Evolutionary conservation across 1,139 yeast species (phyloP), one percentile per base, ranked within the genome.

Genomic region (Blastobotrys buckinghamii): DNA sequence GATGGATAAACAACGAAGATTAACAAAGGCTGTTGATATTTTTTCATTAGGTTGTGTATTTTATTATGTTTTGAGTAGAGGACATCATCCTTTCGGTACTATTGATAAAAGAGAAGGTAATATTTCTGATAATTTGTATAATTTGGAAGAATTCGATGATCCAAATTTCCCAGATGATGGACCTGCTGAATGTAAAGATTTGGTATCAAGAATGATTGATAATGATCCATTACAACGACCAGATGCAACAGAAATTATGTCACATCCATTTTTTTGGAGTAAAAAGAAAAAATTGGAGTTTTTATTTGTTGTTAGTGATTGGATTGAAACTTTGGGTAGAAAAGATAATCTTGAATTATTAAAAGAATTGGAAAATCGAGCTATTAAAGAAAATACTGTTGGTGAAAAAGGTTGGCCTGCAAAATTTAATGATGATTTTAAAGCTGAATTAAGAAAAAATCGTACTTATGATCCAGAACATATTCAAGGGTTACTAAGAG

Each of bases 1-100:
- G 52, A 77, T 72, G 56, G 60, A 68, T 10, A 58, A 73, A 34
- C 72, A 73, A 49, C 77, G 84, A 55, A 73, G 96, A 48, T 73
- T 92, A 42, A 92, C 97, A 0, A 79, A 92, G 55, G 92, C 96
- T 0, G 87, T 94, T 53, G 99, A 92, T 66, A 85, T 92, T 5
- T 92, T 94, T 62, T 86, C 97, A 0, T 71, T 90, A 54, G 99
- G 98, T 0, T 94, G 98, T 69, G 94, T 92, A 0, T 94, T 87
- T 62, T 90, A 78, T 63, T 94, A 89, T 62, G 84, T 90, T 37
- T 68, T 94, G 41, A 78, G 96, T 0, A 78, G 78, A 13, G 98
- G 99, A 0, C 65, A 68, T n/a, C 98, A 92, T 70, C 98, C 98
- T 2, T 92, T 87, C 70, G 98, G 98, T 12, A 95, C 86, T 59